Conservation (phyloP, 2,329 filamentous ascomycete genomes). For the Phialophora macrospora region DNA sequence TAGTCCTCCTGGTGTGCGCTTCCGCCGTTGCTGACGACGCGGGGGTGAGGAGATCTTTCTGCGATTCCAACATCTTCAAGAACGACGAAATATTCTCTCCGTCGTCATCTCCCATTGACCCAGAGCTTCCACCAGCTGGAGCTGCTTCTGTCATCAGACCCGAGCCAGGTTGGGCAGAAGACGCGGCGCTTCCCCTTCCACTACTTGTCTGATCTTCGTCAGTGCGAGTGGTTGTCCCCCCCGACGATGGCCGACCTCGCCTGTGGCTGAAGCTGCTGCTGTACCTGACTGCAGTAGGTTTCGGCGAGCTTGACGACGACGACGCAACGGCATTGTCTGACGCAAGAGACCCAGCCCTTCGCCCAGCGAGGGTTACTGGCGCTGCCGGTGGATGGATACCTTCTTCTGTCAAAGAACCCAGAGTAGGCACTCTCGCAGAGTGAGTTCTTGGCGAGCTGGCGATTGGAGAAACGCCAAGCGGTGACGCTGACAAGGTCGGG, state of each 20-base stretch:
- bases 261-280: constrained; percentile 94
- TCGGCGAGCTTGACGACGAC: constrained; percentile 75
- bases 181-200: constrained; percentile 57
- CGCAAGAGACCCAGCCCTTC: constrained; percentile 57
- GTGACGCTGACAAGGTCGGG: constrained; percentile 89
- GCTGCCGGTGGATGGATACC: constrained; percentile 48
- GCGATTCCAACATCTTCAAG: constrained; percentile 82
- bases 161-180: constrained; percentile 72
- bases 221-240: constrained; percentile 63
- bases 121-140: constrained; percentile 66
- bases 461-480: constrained; percentile 58
- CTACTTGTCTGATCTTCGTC: constrained; percentile 64
- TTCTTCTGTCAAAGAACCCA: constrained; percentile 48
- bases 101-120: constrained; percentile 76
- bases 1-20: constrained; percentile 73
- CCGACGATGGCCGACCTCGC: constrained; percentile 75
- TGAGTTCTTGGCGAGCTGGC: constrained; percentile 60
- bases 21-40: constrained; percentile 65
- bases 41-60: constrained; percentile 78
- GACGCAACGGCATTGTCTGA: constrained; percentile 67
- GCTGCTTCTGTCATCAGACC: constrained; percentile 69
- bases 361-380: constrained; percentile 44
- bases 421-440: constrained; percentile 47
- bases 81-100: constrained; percentile 88
- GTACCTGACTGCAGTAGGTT: constrained; percentile 77